Evolutionary conservation across 2,329 filamentous ascomycete genomes (phyloP), one percentile per base, ranked within the genome.

Genomic region (Fusarium proliferatum): DNA sequence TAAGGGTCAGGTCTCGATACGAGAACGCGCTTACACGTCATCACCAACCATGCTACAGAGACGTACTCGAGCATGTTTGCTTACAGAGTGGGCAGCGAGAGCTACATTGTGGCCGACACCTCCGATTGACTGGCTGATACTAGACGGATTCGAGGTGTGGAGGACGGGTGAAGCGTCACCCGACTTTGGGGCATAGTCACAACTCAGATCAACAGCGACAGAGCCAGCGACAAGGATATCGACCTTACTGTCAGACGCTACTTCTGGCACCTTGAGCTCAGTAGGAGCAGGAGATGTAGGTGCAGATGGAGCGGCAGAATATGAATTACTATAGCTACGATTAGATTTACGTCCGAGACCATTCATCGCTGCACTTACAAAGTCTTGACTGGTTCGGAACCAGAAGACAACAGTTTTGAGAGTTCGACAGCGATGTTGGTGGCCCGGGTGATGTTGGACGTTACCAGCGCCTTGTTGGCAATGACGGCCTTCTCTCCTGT

Each of bases 81-180:
- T 88, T 19, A 87, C 87, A 38, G 91, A 88, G 74, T 95, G 93
- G 2, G 94, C 92, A 49, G 96, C 95, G 53, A 94, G 88, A 21
- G 96, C 94, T 49, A 98, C 94, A 78, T 98, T 98, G 78, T 95
- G 92, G 11, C 94, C 96, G 12, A 98, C 96, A 11, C 96, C 96
- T 17, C 96, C 96, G 12, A 98, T 88, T 2, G 93, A 94, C 79
- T 97, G 94, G 41, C 85, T 90, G 73, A 98, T 97, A 19, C 86
- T 85, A 12, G 95, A 91, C 55, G 94, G 94, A 78, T 98, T 98
- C 1, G 96, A 98, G 2, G 95, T 97, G 67, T 95, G 89, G 42
- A 91, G 85, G 57, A 87, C 84, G 10, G 91, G 88, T 9, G 82
- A 80, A 9, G 61, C 63, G 28, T 80, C 75, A 13, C 76, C 78